A percentile compares a stretch with the other conserved stretches of the same genome.
Evolutionary conservation across 2,329 filamentous ascomycete genomes (phyloP).

Genomic region (Apiospora rasikravindrae): DNA sequence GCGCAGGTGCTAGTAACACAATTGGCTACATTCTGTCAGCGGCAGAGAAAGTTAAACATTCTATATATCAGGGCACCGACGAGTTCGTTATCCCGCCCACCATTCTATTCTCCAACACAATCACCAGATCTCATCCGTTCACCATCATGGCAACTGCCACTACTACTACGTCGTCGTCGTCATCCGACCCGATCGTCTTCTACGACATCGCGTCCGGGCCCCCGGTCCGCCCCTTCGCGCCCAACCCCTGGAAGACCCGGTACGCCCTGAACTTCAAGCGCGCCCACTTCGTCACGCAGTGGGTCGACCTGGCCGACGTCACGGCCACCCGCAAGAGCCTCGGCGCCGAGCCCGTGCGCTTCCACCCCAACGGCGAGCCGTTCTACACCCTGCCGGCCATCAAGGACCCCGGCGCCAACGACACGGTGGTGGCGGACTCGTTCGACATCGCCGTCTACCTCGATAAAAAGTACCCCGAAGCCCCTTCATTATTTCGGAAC

Average conservation of each 20-base stretch:
- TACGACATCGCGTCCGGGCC: constrained; percentile 49
- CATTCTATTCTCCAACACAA: not conserved
- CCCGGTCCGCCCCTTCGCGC: constrained; percentile 35
- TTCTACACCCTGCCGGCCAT: constrained; percentile 67
- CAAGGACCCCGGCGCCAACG: constrained; percentile 47
- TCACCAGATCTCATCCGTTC: not conserved
- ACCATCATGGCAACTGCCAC: not conserved
- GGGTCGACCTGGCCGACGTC: constrained; percentile 60
- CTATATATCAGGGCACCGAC: too few species aligned
- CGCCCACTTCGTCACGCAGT: constrained; percentile 44
- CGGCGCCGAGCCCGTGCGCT: constrained; percentile 54
- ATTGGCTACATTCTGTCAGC: not conserved
- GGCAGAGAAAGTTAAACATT: too few species aligned
- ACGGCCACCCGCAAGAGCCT: constrained; percentile 51
- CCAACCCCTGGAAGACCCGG: constrained; percentile 42
- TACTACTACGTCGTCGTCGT: constrained; percentile 18
- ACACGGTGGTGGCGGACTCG: constrained; percentile 59
- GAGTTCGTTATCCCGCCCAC: too few species aligned
- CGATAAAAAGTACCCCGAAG: constrained; percentile 54
- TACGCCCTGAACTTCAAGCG: constrained; percentile 50
- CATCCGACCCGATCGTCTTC: constrained; percentile 38
- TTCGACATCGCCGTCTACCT: constrained; percentile 70
- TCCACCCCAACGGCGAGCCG: constrained; percentile 60
- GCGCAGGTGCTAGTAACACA: not conserved
- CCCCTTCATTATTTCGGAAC: constrained; percentile 45